phyloP scores from a whole-genome alignment of 352 stramenopile species.

The Pythium dissimile region DNA sequence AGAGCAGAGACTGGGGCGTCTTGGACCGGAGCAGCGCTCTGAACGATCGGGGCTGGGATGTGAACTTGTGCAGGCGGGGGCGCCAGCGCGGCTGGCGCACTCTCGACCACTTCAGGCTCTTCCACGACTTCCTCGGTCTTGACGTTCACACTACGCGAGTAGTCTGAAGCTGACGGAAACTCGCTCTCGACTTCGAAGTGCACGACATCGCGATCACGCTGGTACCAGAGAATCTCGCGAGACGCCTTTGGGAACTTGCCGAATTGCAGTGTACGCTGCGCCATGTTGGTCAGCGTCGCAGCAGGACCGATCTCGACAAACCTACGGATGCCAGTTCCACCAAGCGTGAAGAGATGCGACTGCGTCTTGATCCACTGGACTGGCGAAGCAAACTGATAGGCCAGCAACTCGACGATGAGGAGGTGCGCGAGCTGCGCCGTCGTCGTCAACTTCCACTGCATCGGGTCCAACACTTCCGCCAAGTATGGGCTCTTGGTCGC shows the following conservation, averaged over 20 bases:
- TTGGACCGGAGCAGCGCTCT: conserved; percentile 26
- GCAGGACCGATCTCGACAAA: conserved; percentile 84
- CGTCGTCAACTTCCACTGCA: conserved; percentile 68
- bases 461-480: conserved; percentile 56
- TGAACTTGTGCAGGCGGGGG: conserved; percentile 25
- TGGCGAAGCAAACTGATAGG: conserved; percentile 87
- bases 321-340: conserved; percentile 46
- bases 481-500: conserved; percentile 72
- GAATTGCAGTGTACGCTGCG: conserved; percentile 63
- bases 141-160: conserved; percentile 30
- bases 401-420: conserved; percentile 82
- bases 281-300: conserved; percentile 84
- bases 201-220: conserved; percentile 75
- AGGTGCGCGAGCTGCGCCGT: conserved; percentile 67
- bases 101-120: background rate
- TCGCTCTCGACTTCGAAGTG: conserved; percentile 72
- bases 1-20: conserved; percentile 64
- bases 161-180: conserved; percentile 66
- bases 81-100: conserved; percentile 20
- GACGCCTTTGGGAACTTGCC: conserved; percentile 51
- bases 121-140: conserved; percentile 19
- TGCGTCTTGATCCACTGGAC: conserved; percentile 91
- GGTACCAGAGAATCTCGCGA: conserved; percentile 81
- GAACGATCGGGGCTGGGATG: conserved; percentile 23
- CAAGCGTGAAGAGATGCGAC: conserved; percentile 59